A percentile compares a stretch with the other conserved stretches of the same genome.
Evolutionary conservation across 306 rosid genomes (phyloP).

Genomic region (Rosa multiflora): DNA sequence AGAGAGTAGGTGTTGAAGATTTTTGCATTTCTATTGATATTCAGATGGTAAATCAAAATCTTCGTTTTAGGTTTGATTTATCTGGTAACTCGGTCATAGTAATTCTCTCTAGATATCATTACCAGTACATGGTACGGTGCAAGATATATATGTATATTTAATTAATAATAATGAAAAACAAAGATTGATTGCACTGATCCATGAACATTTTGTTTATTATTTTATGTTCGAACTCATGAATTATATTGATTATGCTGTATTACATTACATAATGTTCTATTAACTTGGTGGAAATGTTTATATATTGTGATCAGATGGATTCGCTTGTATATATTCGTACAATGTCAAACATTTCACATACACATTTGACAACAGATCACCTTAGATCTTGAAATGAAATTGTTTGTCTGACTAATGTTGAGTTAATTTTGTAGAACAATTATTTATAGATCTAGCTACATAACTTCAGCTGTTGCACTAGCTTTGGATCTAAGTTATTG

Average conservation of each 20-base stretch:
- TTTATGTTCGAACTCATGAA: not conserved
- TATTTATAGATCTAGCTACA: not conserved
- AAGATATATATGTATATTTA: not conserved
- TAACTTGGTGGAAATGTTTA: not conserved
- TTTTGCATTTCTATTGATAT: not conserved
- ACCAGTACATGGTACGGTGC: not conserved
- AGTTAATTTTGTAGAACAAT: not conserved
- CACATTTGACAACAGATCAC: not conserved
- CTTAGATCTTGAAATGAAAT: not conserved
- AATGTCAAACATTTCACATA: not conserved
- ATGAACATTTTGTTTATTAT: not conserved
- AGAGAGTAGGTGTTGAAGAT: conserved; percentile 29
- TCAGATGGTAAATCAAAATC: not conserved
- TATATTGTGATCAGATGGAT: not conserved
- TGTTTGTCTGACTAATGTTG: not conserved
- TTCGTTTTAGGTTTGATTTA: not conserved
- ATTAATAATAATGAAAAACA: not conserved
- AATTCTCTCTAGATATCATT: not conserved
- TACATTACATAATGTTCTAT: not conserved
- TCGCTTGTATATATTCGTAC: not conserved
- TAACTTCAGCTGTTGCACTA: not conserved
- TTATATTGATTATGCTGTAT: not conserved
- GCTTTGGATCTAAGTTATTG: not conserved
- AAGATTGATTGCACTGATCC: not conserved
- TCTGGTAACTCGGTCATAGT: not conserved